phyloP scores from a whole-genome alignment of 805 yeast genomes.

The Wickerhamiella brachini region DNA sequence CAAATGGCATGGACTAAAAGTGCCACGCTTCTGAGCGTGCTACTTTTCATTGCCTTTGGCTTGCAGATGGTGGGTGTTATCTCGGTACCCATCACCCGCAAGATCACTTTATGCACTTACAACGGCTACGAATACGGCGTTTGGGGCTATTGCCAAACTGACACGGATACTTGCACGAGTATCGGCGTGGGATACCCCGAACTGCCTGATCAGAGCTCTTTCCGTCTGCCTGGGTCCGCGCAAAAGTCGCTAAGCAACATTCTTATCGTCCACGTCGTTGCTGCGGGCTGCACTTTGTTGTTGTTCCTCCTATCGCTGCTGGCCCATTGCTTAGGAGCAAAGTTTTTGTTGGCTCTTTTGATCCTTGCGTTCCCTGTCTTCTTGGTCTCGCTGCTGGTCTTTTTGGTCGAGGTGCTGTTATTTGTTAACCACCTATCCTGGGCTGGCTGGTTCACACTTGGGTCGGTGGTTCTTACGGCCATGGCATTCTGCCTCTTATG shows the following conservation, averaged over 20 bases:
- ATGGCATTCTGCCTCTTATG: conserved; percentile 53
- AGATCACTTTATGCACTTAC: conserved; percentile 37
- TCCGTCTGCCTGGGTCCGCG: conserved; percentile 45
- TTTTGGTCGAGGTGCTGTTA: conserved; percentile 66
- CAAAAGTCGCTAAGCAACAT: conserved; percentile 45
- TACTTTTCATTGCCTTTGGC: conserved; percentile 37
- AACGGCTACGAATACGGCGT: conserved; percentile 48
- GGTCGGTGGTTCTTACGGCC: conserved; percentile 53
- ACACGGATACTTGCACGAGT: conserved; percentile 27
- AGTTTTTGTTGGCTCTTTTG: conserved; percentile 38
- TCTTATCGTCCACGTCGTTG: conserved; percentile 53
- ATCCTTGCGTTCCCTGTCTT: conserved; percentile 56
- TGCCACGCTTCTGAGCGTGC: conserved; percentile 19
- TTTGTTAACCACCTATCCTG: conserved; percentile 65
- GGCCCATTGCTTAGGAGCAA: conserved; percentile 29
- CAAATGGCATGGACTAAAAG: not conserved
- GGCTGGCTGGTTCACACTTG: conserved; percentile 75
- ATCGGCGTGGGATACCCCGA: conserved; percentile 33
- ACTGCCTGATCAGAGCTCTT: conserved; percentile 24
- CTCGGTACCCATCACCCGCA: conserved; percentile 43
- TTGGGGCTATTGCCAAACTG: conserved; percentile 45
- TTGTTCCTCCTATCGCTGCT: conserved; percentile 30
- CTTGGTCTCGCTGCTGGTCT: conserved; percentile 53
- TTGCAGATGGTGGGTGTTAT: conserved; percentile 47
- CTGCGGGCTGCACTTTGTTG: conserved; percentile 40